Evolutionary conservation across 2,329 filamentous ascomycete species (phyloP), one percentile per base, ranked within the genome.

Genomic region (Diaporthe sp.): DNA sequence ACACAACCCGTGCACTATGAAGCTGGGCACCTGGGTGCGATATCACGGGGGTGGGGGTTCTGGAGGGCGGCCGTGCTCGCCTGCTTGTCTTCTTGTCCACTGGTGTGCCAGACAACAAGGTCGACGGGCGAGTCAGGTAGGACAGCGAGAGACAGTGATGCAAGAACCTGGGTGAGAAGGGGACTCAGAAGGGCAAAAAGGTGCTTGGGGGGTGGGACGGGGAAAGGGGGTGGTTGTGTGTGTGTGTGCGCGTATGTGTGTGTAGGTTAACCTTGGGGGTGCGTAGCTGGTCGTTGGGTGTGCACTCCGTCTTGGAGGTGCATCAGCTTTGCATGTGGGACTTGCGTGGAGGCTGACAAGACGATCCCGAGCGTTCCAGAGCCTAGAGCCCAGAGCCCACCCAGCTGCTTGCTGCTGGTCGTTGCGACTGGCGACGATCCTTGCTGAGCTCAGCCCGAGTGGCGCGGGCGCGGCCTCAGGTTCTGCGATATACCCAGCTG

Each of bases 341-440:
- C 58, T 57, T 74, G 69, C 69, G 52, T 75, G 69, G 73, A 75
- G 69, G 73, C 73, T 75, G 73, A 75, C 69, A 35, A 58, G 58
- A 60, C 42, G 61, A 61, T 69, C 69, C 69, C 73, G 69, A 75
- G 60, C 60, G 42, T 68, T 67, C 73, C 73, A 75, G 69, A 67
- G 61, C 42, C 57, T 13, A 35, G 42, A 17, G 57, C n/a, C n/a
- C 35, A 25, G 58, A 55, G 52, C 52, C 52, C 45, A 5, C 28
- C 54, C 61, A 50, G 45, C 61, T 67, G 61, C 70, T 72, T 45
- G 30, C 33, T 45, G 42, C 17, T 22, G 38, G 30, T 38, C 19
- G 28, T 17, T 38, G 22, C 60, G 35, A 72, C 42, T 28, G 55
- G 17, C 33, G 35, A 71, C 45, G 61, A 69, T 67, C 61, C 52